Conservation (phyloP, 257 asterid genomes). For the Plectranthus barbatus region DNA sequence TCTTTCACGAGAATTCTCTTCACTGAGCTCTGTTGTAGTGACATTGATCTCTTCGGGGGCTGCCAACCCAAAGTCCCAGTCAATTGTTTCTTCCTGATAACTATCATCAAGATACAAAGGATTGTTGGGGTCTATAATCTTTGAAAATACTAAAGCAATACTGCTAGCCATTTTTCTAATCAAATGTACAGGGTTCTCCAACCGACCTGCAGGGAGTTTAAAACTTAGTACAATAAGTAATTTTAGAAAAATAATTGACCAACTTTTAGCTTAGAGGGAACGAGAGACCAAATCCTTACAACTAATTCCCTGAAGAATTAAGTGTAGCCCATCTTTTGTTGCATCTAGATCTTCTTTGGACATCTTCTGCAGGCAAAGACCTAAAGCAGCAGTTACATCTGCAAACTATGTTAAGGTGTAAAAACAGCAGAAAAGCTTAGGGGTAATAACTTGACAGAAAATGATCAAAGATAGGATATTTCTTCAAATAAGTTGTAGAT, state of each 20-base stretch:
- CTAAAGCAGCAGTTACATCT: conserved; percentile 93
- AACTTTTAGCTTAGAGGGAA: conserved; percentile 13
- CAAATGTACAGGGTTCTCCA: conserved; percentile 77
- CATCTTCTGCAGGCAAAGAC: conserved; percentile 95
- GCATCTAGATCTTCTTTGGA: conserved; percentile 74
- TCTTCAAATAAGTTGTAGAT: background rate
- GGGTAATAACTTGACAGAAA: background rate
- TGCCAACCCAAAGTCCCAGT: conserved; percentile 77
- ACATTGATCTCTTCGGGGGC: conserved; percentile 26
- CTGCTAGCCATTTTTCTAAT: conserved; percentile 91
- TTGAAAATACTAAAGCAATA: conserved; percentile 84
- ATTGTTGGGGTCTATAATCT: conserved; percentile 74
- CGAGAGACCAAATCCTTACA: conserved; percentile 33
- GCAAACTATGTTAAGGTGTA: conserved; percentile 38
- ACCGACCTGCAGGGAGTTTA: conserved; percentile 61
- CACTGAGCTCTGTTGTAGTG: conserved; percentile 15
- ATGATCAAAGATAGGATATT: background rate
- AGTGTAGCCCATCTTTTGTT: conserved; percentile 68
- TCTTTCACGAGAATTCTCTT: conserved; percentile 25
- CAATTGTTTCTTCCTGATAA: conserved; percentile 55
- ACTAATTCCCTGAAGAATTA: conserved; percentile 90
- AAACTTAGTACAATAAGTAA: conserved; percentile 6
- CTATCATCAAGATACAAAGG: conserved; percentile 90
- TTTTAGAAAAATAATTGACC: background rate
- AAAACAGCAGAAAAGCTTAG: background rate